phyloP scores from a whole-genome alignment of 192 early-diverging fungal genomes.

The Podila epicladia region DNA sequence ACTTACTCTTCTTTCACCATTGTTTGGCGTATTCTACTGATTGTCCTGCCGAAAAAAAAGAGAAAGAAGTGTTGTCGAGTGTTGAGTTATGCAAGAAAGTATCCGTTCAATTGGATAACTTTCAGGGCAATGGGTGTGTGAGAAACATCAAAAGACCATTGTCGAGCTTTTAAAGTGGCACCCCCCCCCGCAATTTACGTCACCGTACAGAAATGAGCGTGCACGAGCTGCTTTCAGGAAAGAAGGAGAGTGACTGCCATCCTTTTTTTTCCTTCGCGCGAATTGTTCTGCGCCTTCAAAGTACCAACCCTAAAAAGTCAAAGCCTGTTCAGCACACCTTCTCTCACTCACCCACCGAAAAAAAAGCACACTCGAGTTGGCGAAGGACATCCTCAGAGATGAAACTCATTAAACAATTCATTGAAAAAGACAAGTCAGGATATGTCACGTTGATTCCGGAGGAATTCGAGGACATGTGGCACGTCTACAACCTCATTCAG shows the following conservation, averaged over 20 bases:
- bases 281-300: no score
- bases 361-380: slow-evolving; percentile 67
- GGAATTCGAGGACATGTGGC: slow-evolving; percentile 98
- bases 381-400: slow-evolving; percentile 77
- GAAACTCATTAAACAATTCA: slow-evolving; percentile 44
- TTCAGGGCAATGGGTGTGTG: background rate
- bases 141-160: no score
- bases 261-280: no score
- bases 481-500: slow-evolving; percentile 89
- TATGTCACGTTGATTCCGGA: slow-evolving; percentile 85
- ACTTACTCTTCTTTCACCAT: slow-evolving; percentile 4
- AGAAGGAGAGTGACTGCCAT: no score
- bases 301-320: no score
- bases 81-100: background rate
- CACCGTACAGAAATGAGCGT: no score
- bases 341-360: background rate
- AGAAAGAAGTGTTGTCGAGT: background rate
- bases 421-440: slow-evolving; percentile 79
- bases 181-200: no score
- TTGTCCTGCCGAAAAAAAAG: background rate
- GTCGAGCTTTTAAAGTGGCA: no score
- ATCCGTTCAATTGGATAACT: background rate
- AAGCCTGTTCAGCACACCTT: background rate
- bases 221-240: no score
- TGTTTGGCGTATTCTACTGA: background rate